Percentiles rank a stretch among this genome's conserved stretches.
Evolutionary conservation across 2,329 filamentous ascomycete species (phyloP).

Genomic region (Leptographium flavum): DNA sequence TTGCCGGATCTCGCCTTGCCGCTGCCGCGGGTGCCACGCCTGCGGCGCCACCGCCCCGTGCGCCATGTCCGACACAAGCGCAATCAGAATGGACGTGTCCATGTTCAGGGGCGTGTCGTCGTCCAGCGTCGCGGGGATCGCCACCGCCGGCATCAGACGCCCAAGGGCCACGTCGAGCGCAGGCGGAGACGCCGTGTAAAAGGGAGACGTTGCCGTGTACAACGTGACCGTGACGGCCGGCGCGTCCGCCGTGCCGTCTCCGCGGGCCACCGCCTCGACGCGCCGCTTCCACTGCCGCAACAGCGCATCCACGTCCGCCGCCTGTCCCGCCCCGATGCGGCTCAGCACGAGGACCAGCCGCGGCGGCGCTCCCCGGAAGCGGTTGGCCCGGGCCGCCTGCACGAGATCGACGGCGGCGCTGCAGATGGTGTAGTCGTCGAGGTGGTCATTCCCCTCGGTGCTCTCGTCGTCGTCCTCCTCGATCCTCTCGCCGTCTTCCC

Average conservation of each 20-base stretch:
- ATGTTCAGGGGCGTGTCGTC: slow-evolving; percentile 33
- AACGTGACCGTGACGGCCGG: slow-evolving; percentile 14
- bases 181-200: slow-evolving; percentile 10
- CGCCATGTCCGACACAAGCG: slow-evolving; percentile 59
- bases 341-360: slow-evolving; percentile 16
- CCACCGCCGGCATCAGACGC: slow-evolving; percentile 11
- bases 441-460: slow-evolving; percentile 7
- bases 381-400: slow-evolving; percentile 16
- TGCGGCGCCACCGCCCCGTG: slow-evolving; percentile 29
- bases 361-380: slow-evolving; percentile 12
- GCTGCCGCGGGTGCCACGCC: slow-evolving; percentile 36
- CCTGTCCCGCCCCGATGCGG: slow-evolving; percentile 14
- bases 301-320: slow-evolving; percentile 15
- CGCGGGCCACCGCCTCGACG: slow-evolving; percentile 7
- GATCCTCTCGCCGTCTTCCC: slow-evolving; percentile 11
- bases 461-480: slow-evolving; percentile 5
- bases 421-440: slow-evolving; percentile 15
- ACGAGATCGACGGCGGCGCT: slow-evolving; percentile 15
- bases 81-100: slow-evolving; percentile 57
- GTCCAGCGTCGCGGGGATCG: slow-evolving; percentile 24
- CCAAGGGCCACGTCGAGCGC: slow-evolving; percentile 11
- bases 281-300: slow-evolving; percentile 12
- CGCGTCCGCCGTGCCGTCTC: too few relatives aligned
- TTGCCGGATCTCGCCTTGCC: slow-evolving; percentile 49
- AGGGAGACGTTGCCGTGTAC: slow-evolving; percentile 15